A percentile compares a stretch with the other conserved stretches of the same genome.
These are phyloP conservation scores for Tetrahymena elliotti DNA, from an alignment of 73 alveolate genomes.

Conservation along the genomic window DNA sequence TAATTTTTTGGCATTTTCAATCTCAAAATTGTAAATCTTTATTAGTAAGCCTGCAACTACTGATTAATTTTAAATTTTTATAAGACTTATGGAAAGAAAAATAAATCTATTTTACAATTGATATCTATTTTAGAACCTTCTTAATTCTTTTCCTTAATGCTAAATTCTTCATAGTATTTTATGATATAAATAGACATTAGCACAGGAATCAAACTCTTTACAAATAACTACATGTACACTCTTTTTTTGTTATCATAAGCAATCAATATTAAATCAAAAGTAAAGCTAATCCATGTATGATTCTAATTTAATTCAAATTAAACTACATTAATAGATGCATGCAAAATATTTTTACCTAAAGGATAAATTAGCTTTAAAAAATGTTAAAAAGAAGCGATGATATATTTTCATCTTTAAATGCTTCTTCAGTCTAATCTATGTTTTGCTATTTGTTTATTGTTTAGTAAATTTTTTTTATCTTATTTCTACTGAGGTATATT, in stretches of 20 bases:
- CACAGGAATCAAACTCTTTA: not conserved
- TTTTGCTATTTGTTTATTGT: not conserved
- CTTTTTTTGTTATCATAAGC: not conserved
- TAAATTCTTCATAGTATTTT: not conserved
- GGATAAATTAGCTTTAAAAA: not conserved
- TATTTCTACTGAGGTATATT: not conserved
- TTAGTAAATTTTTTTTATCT: not conserved
- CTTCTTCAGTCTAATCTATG: not conserved
- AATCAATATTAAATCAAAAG: not conserved
- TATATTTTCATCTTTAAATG: not conserved
- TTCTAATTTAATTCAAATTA: not conserved
- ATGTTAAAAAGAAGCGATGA: not conserved
- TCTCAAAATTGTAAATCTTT: not conserved
- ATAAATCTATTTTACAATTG: not conserved
- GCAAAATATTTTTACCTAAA: not conserved
- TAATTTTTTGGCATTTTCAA: not conserved
- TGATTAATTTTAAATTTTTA: not conserved
- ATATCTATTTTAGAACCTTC: not conserved
- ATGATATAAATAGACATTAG: not conserved
- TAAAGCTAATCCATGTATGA: not conserved
- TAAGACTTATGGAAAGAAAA: not conserved
- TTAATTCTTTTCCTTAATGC: not conserved
- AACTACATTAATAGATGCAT: not conserved
- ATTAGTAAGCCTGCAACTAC: not conserved
- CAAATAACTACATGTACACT: not conserved